Evolutionary conservation across 2,329 filamentous ascomycete genomes (phyloP).

Genomic region (Penicillium hordei): DNA sequence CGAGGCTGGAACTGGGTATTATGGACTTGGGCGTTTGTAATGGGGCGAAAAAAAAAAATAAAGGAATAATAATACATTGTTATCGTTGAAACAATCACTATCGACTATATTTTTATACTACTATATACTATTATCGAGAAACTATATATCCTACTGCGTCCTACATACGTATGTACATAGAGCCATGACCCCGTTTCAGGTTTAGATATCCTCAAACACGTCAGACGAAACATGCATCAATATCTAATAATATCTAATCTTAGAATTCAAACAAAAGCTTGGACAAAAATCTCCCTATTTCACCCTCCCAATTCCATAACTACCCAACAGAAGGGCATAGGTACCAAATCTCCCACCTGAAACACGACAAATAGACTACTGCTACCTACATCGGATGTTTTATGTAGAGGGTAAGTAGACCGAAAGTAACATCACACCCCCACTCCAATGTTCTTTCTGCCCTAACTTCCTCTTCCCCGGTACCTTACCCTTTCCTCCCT

Average conservation of each 20-base stretch:
- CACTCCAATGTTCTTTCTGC: not conserved
- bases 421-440: constrained; percentile 1
- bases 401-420: not conserved
- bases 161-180: not conserved
- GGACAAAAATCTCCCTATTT: not conserved
- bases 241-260: constrained; percentile 1
- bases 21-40: not conserved
- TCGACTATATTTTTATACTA: not conserved
- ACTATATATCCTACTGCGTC: not conserved
- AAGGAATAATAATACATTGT: not conserved
- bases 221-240: not conserved
- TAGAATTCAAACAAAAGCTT: constrained; percentile 5
- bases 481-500: not conserved
- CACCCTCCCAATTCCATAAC: not conserved
- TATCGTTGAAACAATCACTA: not conserved
- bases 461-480: too few species aligned
- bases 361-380: not conserved
- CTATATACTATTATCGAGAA: not conserved
- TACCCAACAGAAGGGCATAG: not conserved
- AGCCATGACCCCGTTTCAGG: constrained; percentile 5
- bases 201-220: constrained; percentile 4
- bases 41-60: not conserved
- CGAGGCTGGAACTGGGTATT: constrained; percentile 5
- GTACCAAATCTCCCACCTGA: constrained; percentile 4
- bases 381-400: not conserved